A percentile compares a stretch with the other conserved stretches of the same genome.
phyloP scores from a whole-genome alignment of 805 yeast species.

The Yarrowia hollandica region DNA sequence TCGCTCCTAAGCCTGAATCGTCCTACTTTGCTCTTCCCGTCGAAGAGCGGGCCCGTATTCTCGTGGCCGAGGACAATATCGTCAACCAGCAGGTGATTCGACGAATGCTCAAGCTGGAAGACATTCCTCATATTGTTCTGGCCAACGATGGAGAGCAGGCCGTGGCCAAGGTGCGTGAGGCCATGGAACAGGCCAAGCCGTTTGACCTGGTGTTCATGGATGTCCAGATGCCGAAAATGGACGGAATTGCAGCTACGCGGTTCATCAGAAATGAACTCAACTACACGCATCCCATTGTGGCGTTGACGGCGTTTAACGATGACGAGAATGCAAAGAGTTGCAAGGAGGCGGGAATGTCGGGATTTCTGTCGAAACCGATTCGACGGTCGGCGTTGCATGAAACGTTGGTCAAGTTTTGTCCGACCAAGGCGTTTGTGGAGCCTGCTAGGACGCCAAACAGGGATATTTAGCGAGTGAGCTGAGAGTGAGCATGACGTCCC shows the following conservation, averaged over 20 bases:
- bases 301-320: slow-evolving; percentile 90
- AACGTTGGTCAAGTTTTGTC: slow-evolving; percentile 48
- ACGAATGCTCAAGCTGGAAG: slow-evolving; percentile 80
- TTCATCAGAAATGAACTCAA: slow-evolving; percentile 62
- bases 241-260: slow-evolving; percentile 40
- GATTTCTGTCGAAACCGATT: slow-evolving; percentile 86
- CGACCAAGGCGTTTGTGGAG: slow-evolving; percentile 34
- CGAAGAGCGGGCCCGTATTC: slow-evolving; percentile 42
- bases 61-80: slow-evolving; percentile 89
- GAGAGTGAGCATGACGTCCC: neutral
- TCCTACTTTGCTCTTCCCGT: slow-evolving; percentile 15
- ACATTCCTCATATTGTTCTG: slow-evolving; percentile 64
- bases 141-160: slow-evolving; percentile 92
- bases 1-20: neutral
- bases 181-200: slow-evolving; percentile 40
- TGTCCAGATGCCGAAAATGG: slow-evolving; percentile 38
- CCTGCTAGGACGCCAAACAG: slow-evolving; percentile 17
- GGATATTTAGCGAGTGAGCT: neutral
- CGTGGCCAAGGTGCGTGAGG: slow-evolving; percentile 60
- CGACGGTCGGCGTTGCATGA: slow-evolving; percentile 64
- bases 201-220: slow-evolving; percentile 39
- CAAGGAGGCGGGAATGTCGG: slow-evolving; percentile 79
- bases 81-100: slow-evolving; percentile 92
- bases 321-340: slow-evolving; percentile 79
- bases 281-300: slow-evolving; percentile 78